phyloP scores from a whole-genome alignment of 305 asterid genomes.

The Rubia peregrina region DNA sequence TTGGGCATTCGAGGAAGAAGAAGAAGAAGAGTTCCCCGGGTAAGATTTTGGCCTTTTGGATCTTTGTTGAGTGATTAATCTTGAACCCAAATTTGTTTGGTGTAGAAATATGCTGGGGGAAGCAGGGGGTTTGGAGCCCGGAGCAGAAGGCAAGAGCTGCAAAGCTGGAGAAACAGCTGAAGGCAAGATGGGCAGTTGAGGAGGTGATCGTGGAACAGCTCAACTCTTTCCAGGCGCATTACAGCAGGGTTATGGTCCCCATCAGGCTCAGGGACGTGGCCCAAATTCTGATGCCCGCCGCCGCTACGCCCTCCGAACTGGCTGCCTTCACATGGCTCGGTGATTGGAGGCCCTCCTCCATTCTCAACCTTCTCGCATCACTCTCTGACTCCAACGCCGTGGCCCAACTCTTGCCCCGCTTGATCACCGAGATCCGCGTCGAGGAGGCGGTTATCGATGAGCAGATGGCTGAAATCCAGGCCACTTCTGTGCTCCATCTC shows the following conservation, averaged over 20 bases:
- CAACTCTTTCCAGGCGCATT: conserved; percentile 43
- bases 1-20: neutral
- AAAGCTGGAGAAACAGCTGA: conserved; percentile 61
- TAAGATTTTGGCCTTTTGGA: neutral
- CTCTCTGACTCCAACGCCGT: conserved; percentile 35
- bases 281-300: conserved; percentile 57
- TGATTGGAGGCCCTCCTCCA: conserved; percentile 86
- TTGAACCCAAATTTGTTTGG: conserved; percentile 15
- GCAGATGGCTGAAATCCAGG: conserved; percentile 79
- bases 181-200: conserved; percentile 60
- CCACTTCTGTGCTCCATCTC: conserved; percentile 63
- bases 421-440: conserved; percentile 50
- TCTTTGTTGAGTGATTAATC: neutral
- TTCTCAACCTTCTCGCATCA: conserved; percentile 43
- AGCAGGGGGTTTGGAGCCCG: conserved; percentile 56
- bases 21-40: neutral
- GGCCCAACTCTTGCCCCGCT: conserved; percentile 41
- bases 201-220: conserved; percentile 57
- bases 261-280: conserved; percentile 45
- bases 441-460: conserved; percentile 90
- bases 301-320: conserved; percentile 51
- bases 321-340: conserved; percentile 76
- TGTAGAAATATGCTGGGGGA: conserved; percentile 37
- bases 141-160: conserved; percentile 60
- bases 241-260: conserved; percentile 36